Conservation (phyloP, 2,329 filamentous ascomycete species). For the Juglanconis oblonga region DNA sequence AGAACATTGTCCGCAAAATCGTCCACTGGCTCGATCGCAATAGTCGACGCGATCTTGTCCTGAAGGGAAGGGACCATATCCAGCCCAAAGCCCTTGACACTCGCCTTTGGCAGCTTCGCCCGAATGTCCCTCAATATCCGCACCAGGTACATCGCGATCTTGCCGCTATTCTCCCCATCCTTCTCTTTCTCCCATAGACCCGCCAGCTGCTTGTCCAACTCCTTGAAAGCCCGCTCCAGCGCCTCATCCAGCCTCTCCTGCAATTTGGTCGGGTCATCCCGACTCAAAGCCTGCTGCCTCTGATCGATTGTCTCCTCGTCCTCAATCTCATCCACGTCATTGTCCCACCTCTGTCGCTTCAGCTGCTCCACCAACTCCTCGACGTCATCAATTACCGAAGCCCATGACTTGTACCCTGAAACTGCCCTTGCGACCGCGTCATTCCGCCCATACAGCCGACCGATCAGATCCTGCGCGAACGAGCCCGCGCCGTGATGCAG, state of each 20-base stretch:
- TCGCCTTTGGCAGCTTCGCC: conserved; percentile 55
- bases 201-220: conserved; percentile 55
- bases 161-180: conserved; percentile 45
- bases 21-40: conserved; percentile 48
- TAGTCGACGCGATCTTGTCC: conserved; percentile 51
- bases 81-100: conserved; percentile 55
- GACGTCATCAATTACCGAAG: conserved; percentile 66
- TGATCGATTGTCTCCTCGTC: conserved; percentile 69
- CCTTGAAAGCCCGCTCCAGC: conserved; percentile 31
- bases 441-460: conserved; percentile 70
- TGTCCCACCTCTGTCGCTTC: conserved; percentile 69
- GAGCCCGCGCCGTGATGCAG: conserved; percentile 60
- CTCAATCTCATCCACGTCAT: conserved; percentile 70
- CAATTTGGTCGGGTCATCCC: conserved; percentile 48
- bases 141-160: conserved; percentile 64
- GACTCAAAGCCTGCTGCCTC: conserved; percentile 65
- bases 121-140: conserved; percentile 74
- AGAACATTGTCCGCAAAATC: conserved; percentile 42
- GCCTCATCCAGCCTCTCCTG: conserved; percentile 31
- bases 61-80: conserved; percentile 64
- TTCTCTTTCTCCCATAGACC: conserved; percentile 46
- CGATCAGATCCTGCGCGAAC: conserved; percentile 68
- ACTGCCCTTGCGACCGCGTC: conserved; percentile 61
- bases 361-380: conserved; percentile 62
- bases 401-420: conserved; percentile 69